Percentiles rank a stretch among this genome's conserved stretches.
phyloP scores from a whole-genome alignment of 257 asterid genomes.

The Solanum lignicaule region DNA sequence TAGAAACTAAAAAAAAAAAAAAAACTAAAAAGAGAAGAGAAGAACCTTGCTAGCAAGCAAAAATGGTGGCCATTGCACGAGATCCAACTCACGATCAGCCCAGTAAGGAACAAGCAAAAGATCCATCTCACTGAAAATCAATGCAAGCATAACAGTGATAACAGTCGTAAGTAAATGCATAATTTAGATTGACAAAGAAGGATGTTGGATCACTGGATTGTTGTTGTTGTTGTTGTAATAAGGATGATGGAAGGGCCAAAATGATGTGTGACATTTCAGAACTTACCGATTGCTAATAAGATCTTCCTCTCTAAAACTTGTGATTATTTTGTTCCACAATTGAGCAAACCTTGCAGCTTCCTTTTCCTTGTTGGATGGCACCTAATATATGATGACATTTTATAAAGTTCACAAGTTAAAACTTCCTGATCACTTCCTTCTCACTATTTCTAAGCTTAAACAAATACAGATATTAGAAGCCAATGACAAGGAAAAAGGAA shows the following conservation, averaged over 20 bases:
- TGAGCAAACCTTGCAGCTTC: slow-evolving; percentile 99
- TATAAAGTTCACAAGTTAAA: background rate
- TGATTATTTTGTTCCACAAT: slow-evolving; percentile 91
- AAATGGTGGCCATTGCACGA: slow-evolving; percentile 98
- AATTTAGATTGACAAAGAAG: background rate
- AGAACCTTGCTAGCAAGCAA: slow-evolving; percentile 97
- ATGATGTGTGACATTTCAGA: background rate
- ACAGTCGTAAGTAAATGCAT: slow-evolving; percentile 2
- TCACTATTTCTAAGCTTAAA: background rate
- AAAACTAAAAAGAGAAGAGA: background rate
- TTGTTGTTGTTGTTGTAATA: background rate
- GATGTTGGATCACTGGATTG: background rate
- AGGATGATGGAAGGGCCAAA: background rate
- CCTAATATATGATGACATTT: slow-evolving; percentile 27
- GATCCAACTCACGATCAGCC: slow-evolving; percentile 94
- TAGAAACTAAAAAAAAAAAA: background rate
- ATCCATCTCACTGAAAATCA: slow-evolving; percentile 80
- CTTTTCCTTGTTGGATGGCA: slow-evolving; percentile 73
- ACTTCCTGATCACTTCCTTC: background rate
- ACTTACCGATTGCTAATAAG: slow-evolving; percentile 80
- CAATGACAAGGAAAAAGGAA: background rate
- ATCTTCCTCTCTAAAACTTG: slow-evolving; percentile 99
- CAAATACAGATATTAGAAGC: background rate
- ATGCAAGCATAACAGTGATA: slow-evolving; percentile 13
- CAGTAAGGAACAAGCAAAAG: slow-evolving; percentile 97